Conservation (phyloP, 306 rosid genomes). For the Nissolia schottii region DNA sequence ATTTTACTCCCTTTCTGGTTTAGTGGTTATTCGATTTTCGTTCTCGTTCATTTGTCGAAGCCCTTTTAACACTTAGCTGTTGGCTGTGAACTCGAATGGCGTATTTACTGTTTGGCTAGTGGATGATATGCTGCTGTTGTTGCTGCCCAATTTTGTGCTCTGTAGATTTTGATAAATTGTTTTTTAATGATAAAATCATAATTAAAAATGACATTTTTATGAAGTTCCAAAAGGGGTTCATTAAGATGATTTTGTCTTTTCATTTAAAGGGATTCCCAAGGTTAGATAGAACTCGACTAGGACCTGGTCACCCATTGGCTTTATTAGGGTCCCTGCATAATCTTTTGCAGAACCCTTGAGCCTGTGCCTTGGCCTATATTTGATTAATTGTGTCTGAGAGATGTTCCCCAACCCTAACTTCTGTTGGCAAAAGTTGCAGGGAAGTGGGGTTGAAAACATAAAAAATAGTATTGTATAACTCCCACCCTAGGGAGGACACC, state of each 20-base stretch:
- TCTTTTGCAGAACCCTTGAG: neutral
- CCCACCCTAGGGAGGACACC: neutral
- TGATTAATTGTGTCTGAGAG: neutral
- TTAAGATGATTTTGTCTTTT: neutral
- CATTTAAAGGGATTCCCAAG: neutral
- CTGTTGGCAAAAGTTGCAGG: neutral
- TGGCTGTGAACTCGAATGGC: neutral
- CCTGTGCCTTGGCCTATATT: neutral
- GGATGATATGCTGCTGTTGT: neutral
- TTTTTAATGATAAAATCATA: neutral
- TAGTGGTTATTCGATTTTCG: neutral
- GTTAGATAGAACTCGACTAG: too few species aligned
- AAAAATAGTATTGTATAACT: neutral
- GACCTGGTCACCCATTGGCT: neutral
- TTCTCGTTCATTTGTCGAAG: neutral
- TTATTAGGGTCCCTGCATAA: too few species aligned
- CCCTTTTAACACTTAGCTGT: neutral
- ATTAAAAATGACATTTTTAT: neutral
- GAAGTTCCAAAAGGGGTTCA: neutral
- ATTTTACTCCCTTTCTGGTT: neutral
- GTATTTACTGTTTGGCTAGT: neutral
- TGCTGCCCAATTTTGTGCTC: neutral
- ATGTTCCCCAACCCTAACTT: neutral
- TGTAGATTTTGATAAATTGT: neutral
- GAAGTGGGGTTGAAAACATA: neutral